A percentile compares a stretch with the other conserved stretches of the same genome.
Conservation (phyloP, 768 basidiomycete genomes). For the Termitomyces sp. region DNA sequence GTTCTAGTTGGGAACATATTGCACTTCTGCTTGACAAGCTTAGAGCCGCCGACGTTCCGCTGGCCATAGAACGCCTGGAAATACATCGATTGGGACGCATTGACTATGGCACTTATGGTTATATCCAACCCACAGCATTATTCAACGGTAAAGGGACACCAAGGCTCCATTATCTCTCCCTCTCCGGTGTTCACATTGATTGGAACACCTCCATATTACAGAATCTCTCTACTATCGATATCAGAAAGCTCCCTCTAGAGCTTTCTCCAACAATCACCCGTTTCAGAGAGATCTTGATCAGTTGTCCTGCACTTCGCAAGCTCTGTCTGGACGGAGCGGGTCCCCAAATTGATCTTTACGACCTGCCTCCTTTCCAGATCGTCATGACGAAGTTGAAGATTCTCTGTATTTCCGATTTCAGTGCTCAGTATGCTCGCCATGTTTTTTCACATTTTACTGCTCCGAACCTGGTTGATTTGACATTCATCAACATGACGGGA, state of each 20-base stretch:
- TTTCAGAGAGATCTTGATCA: conserved; percentile 51
- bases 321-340: conserved; percentile 64
- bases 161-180: conserved; percentile 45
- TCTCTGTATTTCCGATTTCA: conserved; percentile 58
- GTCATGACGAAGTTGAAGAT: conserved; percentile 46
- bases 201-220: conserved; percentile 47
- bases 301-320: conserved; percentile 48
- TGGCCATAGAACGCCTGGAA: conserved; percentile 60
- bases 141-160: conserved; percentile 50
- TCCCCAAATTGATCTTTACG: conserved; percentile 34
- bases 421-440: conserved; percentile 42
- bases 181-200: conserved; percentile 61
- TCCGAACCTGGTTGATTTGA: conserved; percentile 55
- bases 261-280: conserved; percentile 44
- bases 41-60: conserved; percentile 30
- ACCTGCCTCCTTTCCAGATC: conserved; percentile 31
- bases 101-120: conserved; percentile 34
- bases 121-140: conserved; percentile 32
- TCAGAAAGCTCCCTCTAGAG: conserved; percentile 57
- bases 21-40: conserved; percentile 51
- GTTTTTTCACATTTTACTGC: conserved; percentile 49
- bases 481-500: conserved; percentile 50
- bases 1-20: conserved; percentile 53
- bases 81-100: conserved; percentile 56
- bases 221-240: conserved; percentile 62